Percentiles rank a stretch among this genome's conserved stretches.
phyloP scores from a whole-genome alignment of 169 alveolate genomes.

The Plasmodium berghei region DNA sequence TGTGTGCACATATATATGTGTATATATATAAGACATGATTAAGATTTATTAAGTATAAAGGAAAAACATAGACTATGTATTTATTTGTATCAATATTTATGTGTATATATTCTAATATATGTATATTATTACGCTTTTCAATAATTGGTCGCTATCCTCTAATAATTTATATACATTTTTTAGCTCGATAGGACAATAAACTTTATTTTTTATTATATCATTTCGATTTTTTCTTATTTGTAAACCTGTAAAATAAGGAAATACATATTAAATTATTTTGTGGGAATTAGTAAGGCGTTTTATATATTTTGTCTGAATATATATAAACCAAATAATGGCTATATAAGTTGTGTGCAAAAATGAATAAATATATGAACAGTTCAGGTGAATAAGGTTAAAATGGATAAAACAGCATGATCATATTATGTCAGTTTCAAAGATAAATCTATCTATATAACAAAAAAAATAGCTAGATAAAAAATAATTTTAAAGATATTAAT shows the following conservation, averaged over 20 bases:
- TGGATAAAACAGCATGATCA: neutral
- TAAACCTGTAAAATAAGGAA: constrained; percentile 18
- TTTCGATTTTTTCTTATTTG: constrained; percentile 59
- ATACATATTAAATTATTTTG: too few species aligned
- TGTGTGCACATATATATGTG: neutral
- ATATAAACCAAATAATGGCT: too few species aligned
- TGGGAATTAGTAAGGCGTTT: too few species aligned
- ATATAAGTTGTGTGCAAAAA: too few species aligned
- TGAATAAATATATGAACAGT: neutral
- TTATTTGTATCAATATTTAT: too few species aligned
- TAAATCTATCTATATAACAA: neutral
- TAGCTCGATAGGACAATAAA: constrained; percentile 58
- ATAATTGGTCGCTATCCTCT: constrained; percentile 50
- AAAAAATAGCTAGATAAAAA: too few species aligned
- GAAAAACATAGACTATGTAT: too few species aligned
- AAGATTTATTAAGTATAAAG: too few species aligned
- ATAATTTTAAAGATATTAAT: too few species aligned
- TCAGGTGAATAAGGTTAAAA: neutral
- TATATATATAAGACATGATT: neutral
- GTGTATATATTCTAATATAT: neutral
- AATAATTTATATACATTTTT: constrained; percentile 53
- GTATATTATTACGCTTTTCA: constrained; percentile 23
- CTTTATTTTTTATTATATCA: constrained; percentile 68
- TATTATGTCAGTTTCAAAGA: neutral
- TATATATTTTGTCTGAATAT: too few species aligned